Conservation (phyloP, 2,329 filamentous ascomycete genomes). For the Nemania bipapillata region DNA sequence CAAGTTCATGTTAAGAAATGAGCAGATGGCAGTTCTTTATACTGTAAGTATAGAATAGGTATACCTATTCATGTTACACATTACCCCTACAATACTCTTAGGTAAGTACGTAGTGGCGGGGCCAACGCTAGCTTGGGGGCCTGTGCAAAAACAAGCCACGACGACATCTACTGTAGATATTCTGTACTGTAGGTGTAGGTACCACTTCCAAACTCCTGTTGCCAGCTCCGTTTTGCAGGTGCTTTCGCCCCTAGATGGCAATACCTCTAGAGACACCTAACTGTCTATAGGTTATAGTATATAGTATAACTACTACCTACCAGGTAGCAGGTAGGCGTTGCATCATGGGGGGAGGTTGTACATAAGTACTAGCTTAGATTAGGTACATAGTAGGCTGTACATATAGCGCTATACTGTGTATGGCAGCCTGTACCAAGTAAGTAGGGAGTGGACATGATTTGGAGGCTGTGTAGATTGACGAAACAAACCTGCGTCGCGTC, state of each 20-base stretch:
- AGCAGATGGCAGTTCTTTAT: too few species aligned
- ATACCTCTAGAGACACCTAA: too few species aligned
- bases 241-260: constrained; percentile 19
- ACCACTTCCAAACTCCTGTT: not conserved
- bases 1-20: too few species aligned
- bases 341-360: not conserved
- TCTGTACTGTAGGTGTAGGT: too few species aligned
- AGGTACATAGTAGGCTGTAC: not conserved
- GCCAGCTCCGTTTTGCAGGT: constrained; percentile 3
- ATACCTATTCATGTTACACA: too few species aligned
- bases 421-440: not conserved
- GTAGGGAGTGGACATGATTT: constrained; percentile 18
- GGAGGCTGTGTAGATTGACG: constrained; percentile 37
- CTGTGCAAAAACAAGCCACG: not conserved
- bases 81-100: too few species aligned
- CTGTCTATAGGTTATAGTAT: too few species aligned
- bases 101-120: not conserved
- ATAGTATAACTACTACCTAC: not conserved
- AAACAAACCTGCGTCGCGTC: constrained; percentile 28
- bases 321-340: not conserved
- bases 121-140: not conserved
- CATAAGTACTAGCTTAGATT: too few species aligned
- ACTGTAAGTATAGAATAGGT: too few species aligned
- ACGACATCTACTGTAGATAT: not conserved
- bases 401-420: too few species aligned